Evolutionary conservation across 805 yeast genomes (phyloP), one percentile per base, ranked within the genome.

Genomic region (Lipomyces sp.): DNA sequence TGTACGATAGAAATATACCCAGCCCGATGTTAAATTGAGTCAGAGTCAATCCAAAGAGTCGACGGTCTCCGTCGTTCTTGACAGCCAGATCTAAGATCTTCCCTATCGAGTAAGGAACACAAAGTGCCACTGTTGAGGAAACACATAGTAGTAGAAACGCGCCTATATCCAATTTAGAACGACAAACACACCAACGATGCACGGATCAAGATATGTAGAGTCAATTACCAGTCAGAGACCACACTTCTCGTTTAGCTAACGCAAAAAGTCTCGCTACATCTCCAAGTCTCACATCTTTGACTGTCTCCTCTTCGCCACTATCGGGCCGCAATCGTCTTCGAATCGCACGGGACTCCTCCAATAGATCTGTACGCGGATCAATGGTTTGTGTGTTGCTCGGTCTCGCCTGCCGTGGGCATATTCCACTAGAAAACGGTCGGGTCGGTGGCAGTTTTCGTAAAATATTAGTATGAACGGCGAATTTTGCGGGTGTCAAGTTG

Each of bases 81-180:
- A 78, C 83, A 4, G 89, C 86, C 4, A 87, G 83, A 76, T 93
- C 98, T 29, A 94, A 83, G 55, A 93, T 87, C 73, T 90, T 90
- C 34, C 98, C 98, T 63, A 93, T 89, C 32, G 91, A 57, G 37
- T 88, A 80, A 2, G 98, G 98, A 53, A 94, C 80, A 13, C 88
- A 78, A 90, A 94, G 89, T 48, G 93, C 84, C 3, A 91, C 89
- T 0, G 91, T 84, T 1, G 97, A 90, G 0, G 97, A 86, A 5
- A 88, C 75, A 3, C 87, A 77, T 42, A 93, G 80, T 64, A 90
- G 83, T 0, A 83, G 69, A 51, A 93, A 78, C 0, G 97, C 97
- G 30, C 82, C 77, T 66, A 45, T 7, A 24, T 24, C 30, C 13
- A 29, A 24, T 15, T 8, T 13, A 10, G 15, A 57, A 18, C 24